Percentiles rank a stretch among this genome's conserved stretches.
Conservation (phyloP, 768 basidiomycete species). For the Fomitopsis serialis region DNA sequence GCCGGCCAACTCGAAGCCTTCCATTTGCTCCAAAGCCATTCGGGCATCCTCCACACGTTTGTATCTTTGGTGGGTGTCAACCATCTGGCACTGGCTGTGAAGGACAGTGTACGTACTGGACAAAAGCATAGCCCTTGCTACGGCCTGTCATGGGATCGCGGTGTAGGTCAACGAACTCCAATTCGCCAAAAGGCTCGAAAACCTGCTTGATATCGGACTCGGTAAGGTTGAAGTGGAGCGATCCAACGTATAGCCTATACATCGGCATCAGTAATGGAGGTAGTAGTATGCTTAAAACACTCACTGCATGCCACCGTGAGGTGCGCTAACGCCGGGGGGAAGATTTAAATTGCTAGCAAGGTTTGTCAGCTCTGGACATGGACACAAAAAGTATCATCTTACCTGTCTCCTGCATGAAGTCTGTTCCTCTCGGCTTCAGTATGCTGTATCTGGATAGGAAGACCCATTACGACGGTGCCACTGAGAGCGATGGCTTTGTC, state of each 20-base stretch:
- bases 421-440: slow-evolving; percentile 96
- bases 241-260: slow-evolving; percentile 89
- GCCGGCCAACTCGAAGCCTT: slow-evolving; percentile 96
- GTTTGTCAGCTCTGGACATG: slow-evolving; percentile 6
- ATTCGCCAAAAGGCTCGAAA: slow-evolving; percentile 96
- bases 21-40: slow-evolving; percentile 98
- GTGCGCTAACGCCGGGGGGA: slow-evolving; percentile 78
- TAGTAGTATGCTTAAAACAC: slow-evolving; percentile 29
- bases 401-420: slow-evolving; percentile 86
- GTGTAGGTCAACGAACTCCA: slow-evolving; percentile 98
- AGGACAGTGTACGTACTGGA: slow-evolving; percentile 62
- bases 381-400: slow-evolving; percentile 21
- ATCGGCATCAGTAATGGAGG: slow-evolving; percentile 5
- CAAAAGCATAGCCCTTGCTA: slow-evolving; percentile 97
- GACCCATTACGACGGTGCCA: slow-evolving; percentile 96
- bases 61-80: slow-evolving; percentile 46
- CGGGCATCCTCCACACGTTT: slow-evolving; percentile 90
- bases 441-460: slow-evolving; percentile 93
- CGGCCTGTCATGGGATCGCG: slow-evolving; percentile 91
- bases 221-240: slow-evolving; percentile 93
- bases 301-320: slow-evolving; percentile 78
- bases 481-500: slow-evolving; percentile 85
- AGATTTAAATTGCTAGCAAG: slow-evolving; percentile 65
- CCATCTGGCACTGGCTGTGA: neutral
- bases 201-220: slow-evolving; percentile 98